phyloP scores from a whole-genome alignment of 2,329 filamentous ascomycete genomes.

The Exophiala xenobiotica region DNA sequence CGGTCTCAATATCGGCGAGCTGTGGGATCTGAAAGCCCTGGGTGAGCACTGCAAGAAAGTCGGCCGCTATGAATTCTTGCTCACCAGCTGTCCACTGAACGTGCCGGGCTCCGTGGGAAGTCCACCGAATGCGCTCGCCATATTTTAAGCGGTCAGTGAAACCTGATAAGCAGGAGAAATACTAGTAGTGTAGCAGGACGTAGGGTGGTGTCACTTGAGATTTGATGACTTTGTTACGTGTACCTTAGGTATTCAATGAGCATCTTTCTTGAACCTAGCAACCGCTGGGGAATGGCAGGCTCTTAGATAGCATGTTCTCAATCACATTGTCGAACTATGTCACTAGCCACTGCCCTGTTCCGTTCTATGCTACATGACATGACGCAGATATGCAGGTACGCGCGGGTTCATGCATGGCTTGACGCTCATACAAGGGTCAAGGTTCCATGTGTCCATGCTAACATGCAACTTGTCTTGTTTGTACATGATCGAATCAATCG shows the following conservation, averaged over 20 bases:
- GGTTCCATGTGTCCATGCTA: background rate
- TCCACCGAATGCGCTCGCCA: constrained; percentile 47
- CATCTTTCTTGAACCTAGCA: too few species aligned
- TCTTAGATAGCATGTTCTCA: too few species aligned
- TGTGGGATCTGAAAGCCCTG: constrained; percentile 46
- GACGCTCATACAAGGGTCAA: background rate
- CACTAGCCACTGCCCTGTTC: too few species aligned
- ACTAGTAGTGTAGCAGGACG: background rate
- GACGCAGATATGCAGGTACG: constrained; percentile 1
- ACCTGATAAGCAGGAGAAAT: too few species aligned
- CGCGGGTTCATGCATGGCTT: background rate
- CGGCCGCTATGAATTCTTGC: constrained; percentile 47
- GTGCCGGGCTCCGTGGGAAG: constrained; percentile 49
- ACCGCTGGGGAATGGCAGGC: too few species aligned
- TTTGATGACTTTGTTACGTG: too few species aligned
- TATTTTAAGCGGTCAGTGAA: constrained; percentile 40
- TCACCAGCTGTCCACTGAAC: constrained; percentile 51
- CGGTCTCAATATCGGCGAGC: constrained; percentile 49
- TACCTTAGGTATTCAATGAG: too few species aligned
- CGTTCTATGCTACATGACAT: too few species aligned
- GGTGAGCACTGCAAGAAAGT: constrained; percentile 38
- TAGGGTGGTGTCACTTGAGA: too few species aligned
- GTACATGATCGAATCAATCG: too few species aligned
- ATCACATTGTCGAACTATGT: too few species aligned
- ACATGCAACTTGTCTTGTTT: background rate